Evolutionary conservation across 495 filamentous ascomycete species (phyloP), one percentile per base, ranked within the genome.

Genomic region (Penicillium nucicola): DNA sequence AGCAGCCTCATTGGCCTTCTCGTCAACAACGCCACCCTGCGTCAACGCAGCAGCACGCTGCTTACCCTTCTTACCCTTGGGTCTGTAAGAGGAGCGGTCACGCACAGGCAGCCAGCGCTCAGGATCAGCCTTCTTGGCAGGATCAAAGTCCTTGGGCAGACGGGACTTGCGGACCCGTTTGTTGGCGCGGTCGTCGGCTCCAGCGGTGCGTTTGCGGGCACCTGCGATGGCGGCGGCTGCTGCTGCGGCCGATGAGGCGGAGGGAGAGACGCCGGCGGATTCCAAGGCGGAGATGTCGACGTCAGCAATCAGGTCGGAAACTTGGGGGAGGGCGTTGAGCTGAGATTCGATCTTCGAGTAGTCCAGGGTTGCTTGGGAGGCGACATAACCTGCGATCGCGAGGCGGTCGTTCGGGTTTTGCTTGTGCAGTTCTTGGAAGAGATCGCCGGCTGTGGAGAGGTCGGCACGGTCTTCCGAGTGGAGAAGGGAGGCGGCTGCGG

Each of bases 71-170:
- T 84, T 86, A 10, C 91, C 90, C 71, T 95, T 95, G 12, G 92
- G 92, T 42, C 86, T 73, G 70, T 96, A 99, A 36, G 80, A 85
- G 54, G 88, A 95, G 13, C 93, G 79, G 61, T 99, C 93, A 41
- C 85, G 80, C 48, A 97, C 72, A 18, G 93, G 92, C 50, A 97
- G 68, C 93, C 93, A 99, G 41, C 93, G 73, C 69, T 99, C 95
- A 1, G 88, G 85, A 61, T 97, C 93, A 5, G 87, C 75, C 37
- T 80, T 82, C 77, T 90, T 96, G 58, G 72, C 79, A 31, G 78
- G 67, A 52, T 84, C 89, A 58, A 84, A 91, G 60, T 89, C 81
- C 71, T 92, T 92, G 15, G 92, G 90, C 42, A 95, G 74, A 35
- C 78, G 71, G 7, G 75, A 80, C 61, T 86, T 85, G 40, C 84